A percentile compares a stretch with the other conserved stretches of the same genome.
Evolutionary conservation across 768 basidiomycete species (phyloP).

Genomic region (Rhodocollybia butyracea): DNA sequence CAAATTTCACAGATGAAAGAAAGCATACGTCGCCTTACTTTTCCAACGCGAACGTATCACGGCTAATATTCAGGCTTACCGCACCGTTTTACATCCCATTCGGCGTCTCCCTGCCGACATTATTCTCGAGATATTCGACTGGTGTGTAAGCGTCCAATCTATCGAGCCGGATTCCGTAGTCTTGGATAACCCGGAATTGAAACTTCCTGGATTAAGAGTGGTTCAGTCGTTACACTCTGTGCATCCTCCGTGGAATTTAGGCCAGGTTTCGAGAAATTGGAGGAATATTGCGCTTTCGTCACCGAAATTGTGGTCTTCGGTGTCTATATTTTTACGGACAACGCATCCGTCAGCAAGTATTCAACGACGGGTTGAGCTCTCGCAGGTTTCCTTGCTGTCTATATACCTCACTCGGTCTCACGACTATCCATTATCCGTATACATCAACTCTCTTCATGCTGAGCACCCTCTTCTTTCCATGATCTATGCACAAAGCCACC

Average conservation of each 20-base stretch:
- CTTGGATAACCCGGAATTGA: background rate
- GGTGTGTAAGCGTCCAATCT: background rate
- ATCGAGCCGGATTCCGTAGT: background rate
- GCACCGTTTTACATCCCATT: background rate
- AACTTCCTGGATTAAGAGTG: background rate
- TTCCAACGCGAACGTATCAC: background rate
- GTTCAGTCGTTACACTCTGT: background rate
- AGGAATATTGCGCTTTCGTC: background rate
- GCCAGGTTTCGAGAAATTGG: background rate
- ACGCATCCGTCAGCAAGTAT: background rate
- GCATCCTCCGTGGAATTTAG: background rate
- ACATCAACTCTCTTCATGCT: background rate
- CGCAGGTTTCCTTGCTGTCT: background rate
- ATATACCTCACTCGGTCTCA: background rate
- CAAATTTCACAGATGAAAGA: background rate
- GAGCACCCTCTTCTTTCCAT: background rate
- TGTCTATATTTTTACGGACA: background rate
- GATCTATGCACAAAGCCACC: background rate
- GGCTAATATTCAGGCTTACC: background rate
- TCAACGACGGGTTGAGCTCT: background rate
- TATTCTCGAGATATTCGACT: background rate
- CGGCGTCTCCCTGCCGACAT: background rate
- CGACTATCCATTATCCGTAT: background rate
- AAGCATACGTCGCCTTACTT: background rate
- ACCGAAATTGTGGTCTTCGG: background rate